Evolutionary conservation across 208 protist genomes (phyloP), one percentile per base, ranked within the genome.

Genomic region (Crithidia sp.): DNA sequence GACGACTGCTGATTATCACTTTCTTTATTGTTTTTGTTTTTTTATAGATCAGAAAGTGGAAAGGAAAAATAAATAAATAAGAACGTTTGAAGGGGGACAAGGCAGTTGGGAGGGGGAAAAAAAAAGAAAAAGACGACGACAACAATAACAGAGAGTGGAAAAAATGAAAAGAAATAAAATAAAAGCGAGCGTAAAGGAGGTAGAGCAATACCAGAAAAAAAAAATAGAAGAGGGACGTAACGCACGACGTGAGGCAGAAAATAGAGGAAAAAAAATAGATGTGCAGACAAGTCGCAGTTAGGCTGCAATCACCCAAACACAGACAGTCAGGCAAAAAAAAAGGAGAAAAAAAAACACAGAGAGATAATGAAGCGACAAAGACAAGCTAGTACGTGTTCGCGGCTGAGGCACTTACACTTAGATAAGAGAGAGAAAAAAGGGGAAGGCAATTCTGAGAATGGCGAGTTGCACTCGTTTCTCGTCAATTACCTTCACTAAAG

Each of bases 301-400:
- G 28, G 28, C 28, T 28, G 28, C 28, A 28, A 28, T 28, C 28
- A 28, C 28, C 28, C 28, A 1, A 28, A 28, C 28, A 28, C 28
- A 28, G 28, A 28, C 28, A 28, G 28, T 28, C 28, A 28, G 28
- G 54, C 10, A 47, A 47, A 58, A 55, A 44, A 56, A 56, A 44
- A 56, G 49, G 28, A 6, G 58, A 62, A 45, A 73, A 61, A 63
- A 73, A 73, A 75, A 67, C 47, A 66, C n/a, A 9, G 54, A 66
- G 63, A 44, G 44, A 40, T 28, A 12, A 55, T 13, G 2, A 5
- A 54, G 12, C 6, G 4, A 40, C 0, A 40, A 39, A 49, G 45
- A 7, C 9, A 49, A 49, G 45, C 12, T 49, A 13, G 45, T 49
- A 28, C 28, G 28, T 28, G 28, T 28, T 28, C 28, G 28, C 28